These are phyloP conservation scores for Tuber microsphaerosporum DNA, from an alignment of 495 filamentous ascomycete species.

Conservation along the genomic window DNA sequence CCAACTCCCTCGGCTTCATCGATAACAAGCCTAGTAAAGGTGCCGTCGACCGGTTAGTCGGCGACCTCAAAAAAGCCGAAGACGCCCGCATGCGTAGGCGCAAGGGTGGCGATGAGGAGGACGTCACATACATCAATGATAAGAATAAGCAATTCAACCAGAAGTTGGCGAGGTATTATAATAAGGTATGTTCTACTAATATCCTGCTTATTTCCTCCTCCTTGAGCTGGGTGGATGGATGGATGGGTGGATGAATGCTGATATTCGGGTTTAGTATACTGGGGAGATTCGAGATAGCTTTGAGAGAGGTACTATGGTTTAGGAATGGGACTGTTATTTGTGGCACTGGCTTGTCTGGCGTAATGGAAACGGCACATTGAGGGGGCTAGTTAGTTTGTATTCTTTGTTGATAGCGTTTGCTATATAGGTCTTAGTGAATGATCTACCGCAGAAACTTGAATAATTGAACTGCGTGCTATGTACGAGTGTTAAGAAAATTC, in stretches of 20 bases:
- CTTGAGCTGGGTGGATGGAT: neutral
- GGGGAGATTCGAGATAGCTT: slow-evolving; percentile 95
- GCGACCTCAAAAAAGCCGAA: slow-evolving; percentile 80
- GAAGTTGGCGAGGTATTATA: slow-evolving; percentile 89
- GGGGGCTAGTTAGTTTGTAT: neutral
- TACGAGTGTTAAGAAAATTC: too few species aligned
- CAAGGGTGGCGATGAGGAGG: slow-evolving; percentile 65
- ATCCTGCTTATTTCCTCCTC: neutral
- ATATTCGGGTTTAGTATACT: slow-evolving; percentile 61
- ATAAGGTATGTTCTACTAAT: slow-evolving; percentile 57
- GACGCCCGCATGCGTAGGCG: slow-evolving; percentile 76
- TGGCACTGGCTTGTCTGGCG: slow-evolving; percentile 1
- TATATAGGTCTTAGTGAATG: neutral
- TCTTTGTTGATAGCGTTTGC: neutral
- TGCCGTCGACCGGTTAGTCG: slow-evolving; percentile 82
- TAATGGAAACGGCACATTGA: neutral
- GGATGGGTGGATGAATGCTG: slow-evolving; percentile 31
- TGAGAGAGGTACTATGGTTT: slow-evolving; percentile 89
- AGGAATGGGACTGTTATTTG: slow-evolving; percentile 28
- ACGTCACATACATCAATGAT: slow-evolving; percentile 98
- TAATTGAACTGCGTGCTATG: too few species aligned
- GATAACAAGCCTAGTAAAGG: slow-evolving; percentile 83
- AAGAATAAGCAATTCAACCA: slow-evolving; percentile 99
- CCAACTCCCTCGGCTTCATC: slow-evolving; percentile 69
- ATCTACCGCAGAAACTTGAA: neutral